A percentile compares a stretch with the other conserved stretches of the same genome.
phyloP scores from a whole-genome alignment of 1,139 yeast genomes.

The Arxiozyma telluris region DNA sequence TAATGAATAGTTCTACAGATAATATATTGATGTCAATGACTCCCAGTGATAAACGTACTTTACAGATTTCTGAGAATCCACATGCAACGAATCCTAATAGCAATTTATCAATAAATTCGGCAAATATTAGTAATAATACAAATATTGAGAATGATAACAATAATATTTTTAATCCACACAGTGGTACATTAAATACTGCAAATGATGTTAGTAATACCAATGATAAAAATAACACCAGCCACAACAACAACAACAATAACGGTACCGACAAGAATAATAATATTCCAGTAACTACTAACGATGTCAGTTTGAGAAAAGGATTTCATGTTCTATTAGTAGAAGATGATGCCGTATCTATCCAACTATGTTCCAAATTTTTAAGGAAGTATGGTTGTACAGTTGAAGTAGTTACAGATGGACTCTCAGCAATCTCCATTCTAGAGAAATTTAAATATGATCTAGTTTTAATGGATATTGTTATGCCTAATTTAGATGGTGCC shows the following conservation, averaged over 20 bases:
- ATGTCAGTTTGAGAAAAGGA: slow-evolving; percentile 27
- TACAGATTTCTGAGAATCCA: neutral
- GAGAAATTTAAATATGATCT: slow-evolving; percentile 71
- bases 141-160: neutral
- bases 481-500: slow-evolving; percentile 93
- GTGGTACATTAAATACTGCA: neutral
- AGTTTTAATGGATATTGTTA: slow-evolving; percentile 86
- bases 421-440: slow-evolving; percentile 74
- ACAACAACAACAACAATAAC: neutral
- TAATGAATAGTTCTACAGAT: slow-evolving; percentile 1
- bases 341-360: slow-evolving; percentile 79
- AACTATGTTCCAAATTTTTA: slow-evolving; percentile 66
- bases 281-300: neutral
- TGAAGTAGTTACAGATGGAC: slow-evolving; percentile 86
- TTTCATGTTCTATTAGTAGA: slow-evolving; percentile 76
- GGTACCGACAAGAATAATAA: neutral
- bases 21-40: neutral
- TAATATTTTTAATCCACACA: neutral
- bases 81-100: neutral
- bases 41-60: neutral
- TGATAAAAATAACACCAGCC: slow-evolving; percentile 11
- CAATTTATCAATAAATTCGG: neutral
- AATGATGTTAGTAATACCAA: neutral
- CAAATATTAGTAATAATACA: neutral
- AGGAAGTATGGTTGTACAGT: slow-evolving; percentile 87